Evolutionary conservation across 2,329 filamentous ascomycete species (phyloP).

Genomic region (Colletotrichum abscissum): DNA sequence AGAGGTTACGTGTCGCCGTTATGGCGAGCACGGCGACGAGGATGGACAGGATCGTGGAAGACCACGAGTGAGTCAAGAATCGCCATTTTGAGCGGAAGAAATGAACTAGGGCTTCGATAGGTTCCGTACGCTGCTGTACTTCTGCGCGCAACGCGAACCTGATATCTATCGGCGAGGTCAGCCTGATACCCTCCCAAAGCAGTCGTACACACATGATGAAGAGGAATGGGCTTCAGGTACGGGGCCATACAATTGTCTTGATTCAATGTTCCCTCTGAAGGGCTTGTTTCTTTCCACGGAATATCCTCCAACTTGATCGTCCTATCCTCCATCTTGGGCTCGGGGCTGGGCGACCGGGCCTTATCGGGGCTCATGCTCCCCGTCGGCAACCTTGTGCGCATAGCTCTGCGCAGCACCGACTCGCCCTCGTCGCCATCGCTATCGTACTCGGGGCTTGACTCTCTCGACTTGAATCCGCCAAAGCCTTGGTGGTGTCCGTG

Average conservation of each 20-base stretch:
- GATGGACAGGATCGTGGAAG: constrained; percentile 72
- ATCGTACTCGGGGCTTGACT: constrained; percentile 48
- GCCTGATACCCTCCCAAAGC: constrained; percentile 19
- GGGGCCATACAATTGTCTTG: constrained; percentile 62
- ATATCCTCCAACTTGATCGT: constrained; percentile 50
- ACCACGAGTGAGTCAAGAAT: constrained; percentile 75
- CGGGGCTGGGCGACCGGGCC: constrained; percentile 58
- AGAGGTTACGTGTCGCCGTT: constrained; percentile 72
- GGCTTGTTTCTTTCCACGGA: constrained; percentile 43
- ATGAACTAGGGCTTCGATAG: constrained; percentile 78
- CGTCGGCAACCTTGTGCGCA: constrained; percentile 65
- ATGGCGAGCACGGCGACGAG: constrained; percentile 73
- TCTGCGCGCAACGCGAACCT: constrained; percentile 89
- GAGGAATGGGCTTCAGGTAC: constrained; percentile 32
- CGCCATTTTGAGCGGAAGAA: constrained; percentile 71
- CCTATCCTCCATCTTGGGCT: constrained; percentile 53
- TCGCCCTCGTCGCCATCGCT: constrained; percentile 50
- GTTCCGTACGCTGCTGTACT: constrained; percentile 87
- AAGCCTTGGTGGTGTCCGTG: constrained; percentile 37
- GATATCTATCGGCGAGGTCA: constrained; percentile 70
- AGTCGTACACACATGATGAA: constrained; percentile 26
- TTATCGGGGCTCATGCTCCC: constrained; percentile 68
- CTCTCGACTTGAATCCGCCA: constrained; percentile 34
- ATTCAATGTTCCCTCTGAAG: constrained; percentile 37
- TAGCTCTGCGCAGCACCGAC: constrained; percentile 62